Base-by-base conservation (phyloP, 805 yeast species). In the Candida vaughaniae region DNA sequence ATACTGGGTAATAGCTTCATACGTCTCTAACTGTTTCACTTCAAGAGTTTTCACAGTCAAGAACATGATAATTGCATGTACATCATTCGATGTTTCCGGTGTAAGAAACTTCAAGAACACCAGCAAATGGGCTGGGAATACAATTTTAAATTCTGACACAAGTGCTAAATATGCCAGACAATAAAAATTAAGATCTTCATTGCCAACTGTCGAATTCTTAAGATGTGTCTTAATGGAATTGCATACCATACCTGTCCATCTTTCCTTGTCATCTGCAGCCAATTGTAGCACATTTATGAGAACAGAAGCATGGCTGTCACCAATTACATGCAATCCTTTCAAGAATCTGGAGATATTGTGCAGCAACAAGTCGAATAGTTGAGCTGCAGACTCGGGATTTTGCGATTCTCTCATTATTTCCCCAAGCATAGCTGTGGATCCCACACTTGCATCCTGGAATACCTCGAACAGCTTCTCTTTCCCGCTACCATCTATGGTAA, bases 11-110 rank as follows among this genome's bases (percentile, higher is more conserved):
- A 62, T 47, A 11, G 44, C 43, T 9, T 46, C 55, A 2, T 35
- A 25, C 0, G 58, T 39, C 17, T 46, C 36, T 1, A 26, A 18
- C 17, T 39, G 44, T 15, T 56, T 35, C 1, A 35, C 10, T 38
- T 55, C 52, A 11, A 58, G 31, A 19, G 43, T 38, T 18, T 51
- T 53, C 4, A 62, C 44, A 2, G 53, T 32, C 14, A 60, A 43
- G 20, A 61, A 39, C 15, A 60, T 35, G 4, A 54, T 39, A 7
- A 46, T 29, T 3, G 58, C 41, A 7, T 47, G 30, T 3, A 49
- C 26, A 2, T 52, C 38, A n/a, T 50, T 36, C 9, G 44, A 26
- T 6, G 39, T 37, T 7, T 33, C 34, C 4, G 58, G 56, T 17
- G 36, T 40, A 18, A 57, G 40, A 10, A 45, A 43, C 2, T 39